A percentile compares a stretch with the other conserved stretches of the same genome.
phyloP scores from a whole-genome alignment of 331 rosid species.

The Cucumis variabilis region DNA sequence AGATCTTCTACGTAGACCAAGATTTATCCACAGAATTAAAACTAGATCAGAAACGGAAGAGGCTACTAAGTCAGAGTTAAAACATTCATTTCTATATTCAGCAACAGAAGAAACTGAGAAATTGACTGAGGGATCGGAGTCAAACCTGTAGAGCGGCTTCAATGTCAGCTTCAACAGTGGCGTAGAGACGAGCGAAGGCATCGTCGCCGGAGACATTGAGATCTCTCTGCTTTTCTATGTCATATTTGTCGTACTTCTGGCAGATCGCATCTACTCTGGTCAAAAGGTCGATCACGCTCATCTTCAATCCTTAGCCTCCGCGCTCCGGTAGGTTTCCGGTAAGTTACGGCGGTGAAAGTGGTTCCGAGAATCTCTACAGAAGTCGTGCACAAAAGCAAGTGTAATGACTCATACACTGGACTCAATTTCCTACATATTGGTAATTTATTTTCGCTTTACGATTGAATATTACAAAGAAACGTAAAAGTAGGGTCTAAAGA shows the following conservation, averaged over 20 bases:
- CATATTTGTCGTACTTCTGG: constrained; percentile 91
- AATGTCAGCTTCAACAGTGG: constrained; percentile 76
- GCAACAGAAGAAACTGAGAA: constrained; percentile 23
- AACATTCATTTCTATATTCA: background rate
- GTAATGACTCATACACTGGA: too few relatives aligned
- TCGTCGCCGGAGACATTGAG: constrained; percentile 90
- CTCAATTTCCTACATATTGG: too few relatives aligned
- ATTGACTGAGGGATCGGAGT: constrained; percentile 11
- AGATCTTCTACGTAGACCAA: background rate
- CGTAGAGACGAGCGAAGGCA: constrained; percentile 90
- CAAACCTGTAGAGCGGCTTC: constrained; percentile 73
- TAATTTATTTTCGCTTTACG: too few relatives aligned
- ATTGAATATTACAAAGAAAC: too few relatives aligned
- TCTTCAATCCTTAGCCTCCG: constrained; percentile 39
- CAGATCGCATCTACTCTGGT: constrained; percentile 97
- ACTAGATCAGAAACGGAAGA: constrained; percentile 30
- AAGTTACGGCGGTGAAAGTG: background rate
- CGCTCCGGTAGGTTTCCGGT: background rate
- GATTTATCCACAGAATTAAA: background rate
- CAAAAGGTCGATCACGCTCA: constrained; percentile 95
- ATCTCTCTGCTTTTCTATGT: constrained; percentile 78
- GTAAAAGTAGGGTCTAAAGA: too few relatives aligned
- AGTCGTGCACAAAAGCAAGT: background rate
- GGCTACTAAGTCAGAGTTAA: background rate
- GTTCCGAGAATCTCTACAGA: background rate